Conservation (phyloP, 2,329 filamentous ascomycete species). For the Zopfia rhizophila region DNA sequence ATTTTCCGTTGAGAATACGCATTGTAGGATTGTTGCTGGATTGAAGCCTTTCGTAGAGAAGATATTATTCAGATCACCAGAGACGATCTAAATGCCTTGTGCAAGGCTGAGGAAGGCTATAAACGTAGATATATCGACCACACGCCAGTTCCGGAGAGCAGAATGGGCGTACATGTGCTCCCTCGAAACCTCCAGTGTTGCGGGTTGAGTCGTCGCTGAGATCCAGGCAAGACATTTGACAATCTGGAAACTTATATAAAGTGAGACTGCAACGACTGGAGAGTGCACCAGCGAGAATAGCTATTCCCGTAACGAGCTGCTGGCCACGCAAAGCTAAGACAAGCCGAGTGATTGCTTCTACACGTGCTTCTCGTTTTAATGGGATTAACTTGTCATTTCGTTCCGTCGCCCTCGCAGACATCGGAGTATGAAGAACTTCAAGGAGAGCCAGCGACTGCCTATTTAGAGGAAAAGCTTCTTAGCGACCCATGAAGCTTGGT, state of each 20-base stretch:
- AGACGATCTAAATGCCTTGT: slow-evolving; percentile 2
- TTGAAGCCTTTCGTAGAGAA: no score
- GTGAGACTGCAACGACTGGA: slow-evolving; percentile 13
- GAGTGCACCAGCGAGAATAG: slow-evolving; percentile 16
- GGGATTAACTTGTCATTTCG: no score
- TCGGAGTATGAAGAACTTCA: neutral
- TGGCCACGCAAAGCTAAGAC: slow-evolving; percentile 13
- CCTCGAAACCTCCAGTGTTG: slow-evolving; percentile 4
- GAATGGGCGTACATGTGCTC: slow-evolving; percentile 7
- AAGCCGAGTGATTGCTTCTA: slow-evolving; percentile 6
- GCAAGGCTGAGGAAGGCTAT: neutral
- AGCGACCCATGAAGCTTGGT: neutral
- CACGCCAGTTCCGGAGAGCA: slow-evolving; percentile 6
- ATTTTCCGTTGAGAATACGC: no score
- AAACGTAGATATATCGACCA: no score
- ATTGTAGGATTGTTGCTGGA: no score
- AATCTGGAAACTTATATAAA: slow-evolving; percentile 14
- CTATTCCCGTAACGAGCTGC: slow-evolving; percentile 19
- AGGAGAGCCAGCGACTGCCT: neutral
- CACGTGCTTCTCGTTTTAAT: neutral
- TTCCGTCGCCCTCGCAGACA: neutral
- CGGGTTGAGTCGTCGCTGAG: slow-evolving; percentile 5
- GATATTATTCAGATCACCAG: no score
- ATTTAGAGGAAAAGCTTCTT: neutral
- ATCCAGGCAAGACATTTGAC: slow-evolving; percentile 17